Conservation (phyloP, 495 filamentous ascomycete species). For the Lophiostoma macrostomum region DNA sequence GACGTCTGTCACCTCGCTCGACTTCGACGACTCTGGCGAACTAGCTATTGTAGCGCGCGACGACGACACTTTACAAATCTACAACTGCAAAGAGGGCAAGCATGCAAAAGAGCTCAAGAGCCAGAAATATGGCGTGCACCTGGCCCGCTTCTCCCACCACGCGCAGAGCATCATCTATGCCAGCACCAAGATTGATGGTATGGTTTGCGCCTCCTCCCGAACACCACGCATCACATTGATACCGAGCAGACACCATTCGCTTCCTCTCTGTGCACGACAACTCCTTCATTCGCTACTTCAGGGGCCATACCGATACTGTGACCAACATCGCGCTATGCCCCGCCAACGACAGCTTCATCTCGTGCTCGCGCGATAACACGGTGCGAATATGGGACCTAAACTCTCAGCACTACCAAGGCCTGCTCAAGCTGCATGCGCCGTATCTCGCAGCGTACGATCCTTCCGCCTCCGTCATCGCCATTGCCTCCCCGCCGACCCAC, state of each 20-base stretch:
- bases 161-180: slow-evolving; percentile 87
- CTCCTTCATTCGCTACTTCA: slow-evolving; percentile 90
- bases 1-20: slow-evolving; percentile 69
- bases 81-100: slow-evolving; percentile 84
- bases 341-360: slow-evolving; percentile 83
- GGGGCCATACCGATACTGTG: slow-evolving; percentile 78
- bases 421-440: slow-evolving; percentile 70
- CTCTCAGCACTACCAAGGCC: slow-evolving; percentile 70
- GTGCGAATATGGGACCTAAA: slow-evolving; percentile 81
- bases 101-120: slow-evolving; percentile 78
- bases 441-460: slow-evolving; percentile 85
- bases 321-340: slow-evolving; percentile 73
- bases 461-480: slow-evolving; percentile 83
- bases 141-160: slow-evolving; percentile 91
- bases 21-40: slow-evolving; percentile 94
- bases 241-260: slow-evolving; percentile 67
- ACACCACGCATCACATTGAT: slow-evolving; percentile 4
- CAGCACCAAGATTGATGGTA: slow-evolving; percentile 88
- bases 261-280: slow-evolving; percentile 94
- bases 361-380: slow-evolving; percentile 82
- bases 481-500: slow-evolving; percentile 75
- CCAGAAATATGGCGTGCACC: slow-evolving; percentile 92
- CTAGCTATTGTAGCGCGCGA: slow-evolving; percentile 80
- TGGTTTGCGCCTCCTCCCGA: background rate
- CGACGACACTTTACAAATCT: slow-evolving; percentile 93